phyloP scores from a whole-genome alignment of 2,329 filamentous ascomycete genomes.

The Pestalotiopsis sp. region DNA sequence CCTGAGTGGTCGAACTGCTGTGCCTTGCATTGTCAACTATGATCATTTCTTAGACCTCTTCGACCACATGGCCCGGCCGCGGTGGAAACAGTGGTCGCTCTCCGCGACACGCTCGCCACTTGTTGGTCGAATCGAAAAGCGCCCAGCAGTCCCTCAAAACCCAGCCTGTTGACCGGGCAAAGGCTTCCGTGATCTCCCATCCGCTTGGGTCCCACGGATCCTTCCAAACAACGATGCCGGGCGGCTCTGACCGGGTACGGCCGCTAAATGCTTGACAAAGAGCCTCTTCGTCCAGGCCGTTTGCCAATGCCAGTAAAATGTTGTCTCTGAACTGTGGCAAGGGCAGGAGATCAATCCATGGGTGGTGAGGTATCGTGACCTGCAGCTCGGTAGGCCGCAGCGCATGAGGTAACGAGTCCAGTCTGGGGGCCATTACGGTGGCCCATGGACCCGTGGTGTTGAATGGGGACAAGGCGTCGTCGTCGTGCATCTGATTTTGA shows the following conservation, averaged over 20 bases:
- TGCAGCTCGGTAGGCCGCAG: conserved; percentile 35
- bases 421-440: conserved; percentile 9
- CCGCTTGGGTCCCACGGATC: conserved; percentile 18
- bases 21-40: background rate
- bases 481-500: conserved; percentile 17
- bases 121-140: conserved; percentile 18
- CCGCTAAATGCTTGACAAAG: conserved; percentile 18
- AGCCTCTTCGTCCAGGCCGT: conserved; percentile 22
- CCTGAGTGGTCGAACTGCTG: background rate
- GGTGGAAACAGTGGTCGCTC: conserved; percentile 19
- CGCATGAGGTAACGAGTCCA: background rate
- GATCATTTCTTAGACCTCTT: background rate
- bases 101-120: conserved; percentile 19
- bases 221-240: conserved; percentile 20
- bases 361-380: conserved; percentile 30
- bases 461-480: conserved; percentile 20
- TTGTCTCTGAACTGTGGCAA: conserved; percentile 37
- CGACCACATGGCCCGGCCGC: background rate
- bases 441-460: background rate
- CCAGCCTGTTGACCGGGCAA: conserved; percentile 17
- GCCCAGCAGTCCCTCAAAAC: conserved; percentile 18
- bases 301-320: conserved; percentile 21
- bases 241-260: background rate
- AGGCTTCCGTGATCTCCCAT: conserved; percentile 20
- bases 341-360: conserved; percentile 40